Base-by-base conservation (phyloP, 495 filamentous ascomycete genomes). In the Acidomyces sp. region DNA sequence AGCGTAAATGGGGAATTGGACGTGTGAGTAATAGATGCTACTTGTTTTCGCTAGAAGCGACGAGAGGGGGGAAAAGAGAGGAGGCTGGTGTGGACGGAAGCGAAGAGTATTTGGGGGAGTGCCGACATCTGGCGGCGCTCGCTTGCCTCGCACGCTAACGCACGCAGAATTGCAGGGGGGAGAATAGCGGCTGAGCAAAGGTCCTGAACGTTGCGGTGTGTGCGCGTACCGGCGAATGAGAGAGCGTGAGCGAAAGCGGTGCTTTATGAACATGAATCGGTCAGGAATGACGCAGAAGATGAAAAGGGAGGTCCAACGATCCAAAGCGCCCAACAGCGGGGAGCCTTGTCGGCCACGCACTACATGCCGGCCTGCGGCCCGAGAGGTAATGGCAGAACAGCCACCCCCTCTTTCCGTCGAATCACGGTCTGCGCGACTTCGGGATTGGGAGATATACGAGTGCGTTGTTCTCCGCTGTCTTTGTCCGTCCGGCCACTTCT, bases 21-120 rank as follows among this genome's bases (percentile, higher is more conserved):
- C 17, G 31, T 36, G 22, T 43, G 19, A 36, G 4, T 15, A n/a
- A 29, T 35, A 7, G 27, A 42, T 43, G 24, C 26, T 42, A 30
- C 40, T 23, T 43, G 20, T 6, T 43, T 13, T 4, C 30, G 41
- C 13, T 11, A 25, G 28, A 28, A 39, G 41, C 41, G 41, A 43
- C 32, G 22, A 22, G 39, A 42, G 19, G 11, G n/a, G 4, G n/a
- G 26, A 17, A 36, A 22, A 19, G 20, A 37, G 15, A 19, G 34
- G 34, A 37, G 34, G 34, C 16, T 37, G 34, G 34, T 23, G 16
- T 12, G 15, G 15, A 16, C 32, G 32, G 9, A 34, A 18, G 31
- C 31, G 31, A 34, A 13, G 31, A 7, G 7, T 34, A 34, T 34
- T 9, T 9, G 31, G 9, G 16, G 6, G 9, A 29, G 9, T 16